Base-by-base conservation (phyloP, 176 grass and related monocot species). In the Juncus effusus region DNA sequence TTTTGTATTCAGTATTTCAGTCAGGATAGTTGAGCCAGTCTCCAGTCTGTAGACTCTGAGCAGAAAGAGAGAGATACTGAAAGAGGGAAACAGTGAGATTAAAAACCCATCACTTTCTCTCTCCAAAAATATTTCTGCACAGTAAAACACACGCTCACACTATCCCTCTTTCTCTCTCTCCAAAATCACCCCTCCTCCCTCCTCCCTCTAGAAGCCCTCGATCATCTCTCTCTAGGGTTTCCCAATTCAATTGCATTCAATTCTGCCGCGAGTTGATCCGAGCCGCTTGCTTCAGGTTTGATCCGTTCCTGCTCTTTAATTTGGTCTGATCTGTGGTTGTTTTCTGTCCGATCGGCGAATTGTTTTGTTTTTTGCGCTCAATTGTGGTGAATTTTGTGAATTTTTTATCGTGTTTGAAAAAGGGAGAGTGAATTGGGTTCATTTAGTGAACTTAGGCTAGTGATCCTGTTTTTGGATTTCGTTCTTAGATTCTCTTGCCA, bases 71-170 rank as follows among this genome's bases (percentile, higher is more conserved):
- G 38, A 39, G 56, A 38, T 60, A 62, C 5, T 39, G 19, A 40
- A 72, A 58, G 7, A 58, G 37, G 19, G 56, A 36, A 41, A 57
- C 7, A 56, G 47, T 36, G 56, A 61, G 28, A 37, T 14, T 28
- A 72, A 28, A 52, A 42, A 37, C 40, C 69, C 40, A 19, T 56
- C 56, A 60, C 70, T 73, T 36, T 36, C 55, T 61, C 54, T 50
- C 44, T 37, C 59, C 63, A 42, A 59, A 57, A 72, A 42, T 42
- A 42, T 72, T 38, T 70, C 38, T 60, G 58, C 68, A 72, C 69
- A 72, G 69, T 72, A 72, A 72, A 72, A 72, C 69, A 72, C 69
- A 72, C 69, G 69, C 69, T 72, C 69, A 72, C 69, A 72, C 69
- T 64, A 64, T 49, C 61, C 72, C 71, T 74, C 56, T 61, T 54